These are phyloP conservation scores for Chaetomiaceae sp. DNA, from an alignment of 2,329 filamentous ascomycete genomes.

Conservation along the genomic window DNA sequence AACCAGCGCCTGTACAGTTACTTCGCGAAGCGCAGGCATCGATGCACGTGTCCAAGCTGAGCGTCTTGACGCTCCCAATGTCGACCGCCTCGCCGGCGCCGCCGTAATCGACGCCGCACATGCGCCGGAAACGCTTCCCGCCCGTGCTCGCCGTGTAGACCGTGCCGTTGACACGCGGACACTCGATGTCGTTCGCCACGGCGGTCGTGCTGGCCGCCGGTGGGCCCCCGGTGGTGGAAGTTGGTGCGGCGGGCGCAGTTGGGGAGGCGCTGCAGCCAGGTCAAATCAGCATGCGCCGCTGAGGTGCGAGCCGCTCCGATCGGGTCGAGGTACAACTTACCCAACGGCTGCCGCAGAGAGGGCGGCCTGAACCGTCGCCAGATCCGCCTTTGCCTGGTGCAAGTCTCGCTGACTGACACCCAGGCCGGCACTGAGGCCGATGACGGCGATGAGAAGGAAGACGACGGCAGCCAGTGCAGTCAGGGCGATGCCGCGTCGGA, in stretches of 20 bases:
- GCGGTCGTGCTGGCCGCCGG: constrained; percentile 16
- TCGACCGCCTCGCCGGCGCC: constrained; percentile 25
- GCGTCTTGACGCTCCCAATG: constrained; percentile 32
- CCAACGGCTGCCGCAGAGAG: not conserved
- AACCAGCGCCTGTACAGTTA: constrained; percentile 38
- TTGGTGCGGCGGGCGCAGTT: not conserved
- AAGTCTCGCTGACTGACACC: constrained; percentile 26
- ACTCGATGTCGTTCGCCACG: constrained; percentile 14
- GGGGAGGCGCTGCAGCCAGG: not conserved
- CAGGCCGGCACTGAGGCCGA: constrained; percentile 27
- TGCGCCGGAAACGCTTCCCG: constrained; percentile 21
- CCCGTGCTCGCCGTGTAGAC: constrained; percentile 20
- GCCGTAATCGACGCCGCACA: constrained; percentile 27
- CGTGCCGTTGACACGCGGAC: constrained; percentile 24
- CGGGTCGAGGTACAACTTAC: not conserved
- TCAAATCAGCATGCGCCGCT: not conserved
- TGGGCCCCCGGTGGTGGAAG: constrained; percentile 2
- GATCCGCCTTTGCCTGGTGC: constrained; percentile 17
- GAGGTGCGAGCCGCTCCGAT: not conserved
- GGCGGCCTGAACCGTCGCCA: constrained; percentile 14
- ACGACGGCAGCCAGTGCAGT: constrained; percentile 13
- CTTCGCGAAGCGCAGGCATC: constrained; percentile 36
- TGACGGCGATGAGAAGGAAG: constrained; percentile 23
- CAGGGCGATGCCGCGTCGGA: constrained; percentile 21
- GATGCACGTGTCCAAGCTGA: constrained; percentile 40